Base-by-base conservation (phyloP, 257 asterid species). In the Craterostigma plantagineum region DNA sequence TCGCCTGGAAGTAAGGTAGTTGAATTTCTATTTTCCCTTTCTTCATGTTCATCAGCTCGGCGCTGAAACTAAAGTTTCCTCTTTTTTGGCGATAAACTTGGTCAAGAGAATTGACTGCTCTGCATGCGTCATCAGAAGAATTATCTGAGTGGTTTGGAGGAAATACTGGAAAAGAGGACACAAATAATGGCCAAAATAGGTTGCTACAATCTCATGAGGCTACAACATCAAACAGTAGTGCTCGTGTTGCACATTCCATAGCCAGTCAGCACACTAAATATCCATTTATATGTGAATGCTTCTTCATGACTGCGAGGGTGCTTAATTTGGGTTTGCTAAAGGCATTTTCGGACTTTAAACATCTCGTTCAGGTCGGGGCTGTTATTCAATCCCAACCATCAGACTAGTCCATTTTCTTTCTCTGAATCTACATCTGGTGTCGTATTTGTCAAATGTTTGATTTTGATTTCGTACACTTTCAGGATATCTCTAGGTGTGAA, bases 281-380 rank as follows among this genome's bases (percentile, higher is more conserved):
- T 62, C 54, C 95, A 42, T 87, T 82, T 64, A 79, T 82, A 65
- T 82, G 93, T 63, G 98, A 87, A 69, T 87, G 95, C 72, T 87
- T 87, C 75, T 87, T 82, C 73, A 87, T 87, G 98, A 87, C 95
- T 27, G 84, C 98, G 40, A 70, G 95, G 65, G 93, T 79, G 52
- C 86, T 87, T 49, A 82, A 75, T 72, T 67, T 90, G 65, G 98
- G 98, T 17, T 62, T 90, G 63, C 70, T 90, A 50, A 82, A 90
- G 66, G 95, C 93, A 59, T 79, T 79, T 67, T 79, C 93, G 14
- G 98, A 90, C 67, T 82, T 74, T 63, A 82, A 82, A 63, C 90
- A 79, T 70, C 95, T 90, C 38, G 91, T 72, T 65, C 93, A 87
- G 98, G 98, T 87, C 55, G 53, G 51, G 35, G 59, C 48, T 36